Conservation (phyloP, 2,329 filamentous ascomycete genomes). For the Trichoderma arundinaceum region DNA sequence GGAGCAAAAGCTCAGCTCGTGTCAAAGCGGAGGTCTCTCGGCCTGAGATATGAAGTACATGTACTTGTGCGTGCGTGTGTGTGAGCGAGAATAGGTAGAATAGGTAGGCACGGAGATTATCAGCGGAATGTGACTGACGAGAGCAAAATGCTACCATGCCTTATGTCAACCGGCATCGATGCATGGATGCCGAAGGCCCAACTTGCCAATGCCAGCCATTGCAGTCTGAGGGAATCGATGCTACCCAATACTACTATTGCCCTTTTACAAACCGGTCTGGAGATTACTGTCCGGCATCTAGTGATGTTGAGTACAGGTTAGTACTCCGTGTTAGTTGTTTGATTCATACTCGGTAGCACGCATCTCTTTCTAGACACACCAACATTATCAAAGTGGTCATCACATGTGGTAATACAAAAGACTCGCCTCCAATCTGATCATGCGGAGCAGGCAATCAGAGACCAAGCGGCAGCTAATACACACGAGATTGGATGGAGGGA, state of each 20-base stretch:
- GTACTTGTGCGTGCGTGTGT: not conserved
- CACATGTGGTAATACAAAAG: not conserved
- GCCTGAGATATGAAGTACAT: not conserved
- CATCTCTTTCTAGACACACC: not conserved
- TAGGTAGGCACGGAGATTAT: constrained; percentile 6
- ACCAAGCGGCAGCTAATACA: no score
- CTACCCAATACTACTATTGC: no score
- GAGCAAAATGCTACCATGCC: not conserved
- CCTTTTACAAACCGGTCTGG: no score
- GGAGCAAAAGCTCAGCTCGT: not conserved
- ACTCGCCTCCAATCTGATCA: not conserved
- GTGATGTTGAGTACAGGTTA: no score
- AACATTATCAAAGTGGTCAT: not conserved
- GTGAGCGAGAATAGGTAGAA: not conserved
- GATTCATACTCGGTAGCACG: no score
- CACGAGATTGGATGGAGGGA: no score
- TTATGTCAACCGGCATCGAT: no score
- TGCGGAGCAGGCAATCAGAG: not conserved
- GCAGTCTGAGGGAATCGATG: no score
- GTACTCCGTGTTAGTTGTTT: no score
- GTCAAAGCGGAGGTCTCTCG: not conserved
- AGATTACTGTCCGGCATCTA: no score
- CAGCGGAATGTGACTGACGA: not conserved
- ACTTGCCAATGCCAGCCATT: no score
- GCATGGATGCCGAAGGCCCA: no score